phyloP scores from a whole-genome alignment of 2,329 filamentous ascomycete species.

The Neopestalotiopsis sp. region DNA sequence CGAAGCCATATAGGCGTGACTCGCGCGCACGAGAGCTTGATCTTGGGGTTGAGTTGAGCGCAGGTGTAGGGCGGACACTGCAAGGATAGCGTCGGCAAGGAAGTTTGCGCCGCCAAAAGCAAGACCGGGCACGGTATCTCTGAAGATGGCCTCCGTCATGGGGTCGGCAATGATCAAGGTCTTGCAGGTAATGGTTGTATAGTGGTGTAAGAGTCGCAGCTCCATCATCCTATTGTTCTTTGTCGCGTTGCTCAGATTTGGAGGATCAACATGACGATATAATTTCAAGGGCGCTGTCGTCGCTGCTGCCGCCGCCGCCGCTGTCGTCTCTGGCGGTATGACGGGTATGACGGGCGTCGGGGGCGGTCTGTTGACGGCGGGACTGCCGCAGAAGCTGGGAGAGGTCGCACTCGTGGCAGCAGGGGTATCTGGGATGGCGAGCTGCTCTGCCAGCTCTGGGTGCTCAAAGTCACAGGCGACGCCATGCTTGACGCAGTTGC shows the following conservation, averaged over 20 bases:
- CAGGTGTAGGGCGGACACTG: conserved; percentile 67
- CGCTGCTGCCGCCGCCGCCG: background rate
- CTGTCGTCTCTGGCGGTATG: background rate
- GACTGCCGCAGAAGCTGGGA: conserved; percentile 33
- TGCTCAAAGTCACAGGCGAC: conserved; percentile 69
- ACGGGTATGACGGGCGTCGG: conserved; percentile 27
- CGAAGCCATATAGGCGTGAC: conserved; percentile 69
- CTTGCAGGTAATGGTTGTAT: conserved; percentile 63
- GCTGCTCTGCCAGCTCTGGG: conserved; percentile 50
- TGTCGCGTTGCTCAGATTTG: conserved; percentile 40
- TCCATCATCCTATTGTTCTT: conserved; percentile 58
- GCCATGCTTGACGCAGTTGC: conserved; percentile 71
- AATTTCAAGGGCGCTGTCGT: conserved; percentile 39
- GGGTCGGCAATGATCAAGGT: conserved; percentile 62
- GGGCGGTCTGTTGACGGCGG: conserved; percentile 29
- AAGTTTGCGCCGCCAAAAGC: conserved; percentile 64
- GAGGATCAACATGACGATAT: conserved; percentile 40
- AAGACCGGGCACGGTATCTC: conserved; percentile 62
- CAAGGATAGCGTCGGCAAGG: conserved; percentile 67
- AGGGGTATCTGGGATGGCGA: conserved; percentile 44
- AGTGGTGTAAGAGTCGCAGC: conserved; percentile 68
- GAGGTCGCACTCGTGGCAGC: conserved; percentile 31
- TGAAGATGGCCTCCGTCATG: conserved; percentile 62
- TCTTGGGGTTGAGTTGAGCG: conserved; percentile 62
- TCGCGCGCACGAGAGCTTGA: conserved; percentile 63